Evolutionary conservation across 2,329 filamentous ascomycete species (phyloP).

Genomic region (Sporothrix protearum): DNA sequence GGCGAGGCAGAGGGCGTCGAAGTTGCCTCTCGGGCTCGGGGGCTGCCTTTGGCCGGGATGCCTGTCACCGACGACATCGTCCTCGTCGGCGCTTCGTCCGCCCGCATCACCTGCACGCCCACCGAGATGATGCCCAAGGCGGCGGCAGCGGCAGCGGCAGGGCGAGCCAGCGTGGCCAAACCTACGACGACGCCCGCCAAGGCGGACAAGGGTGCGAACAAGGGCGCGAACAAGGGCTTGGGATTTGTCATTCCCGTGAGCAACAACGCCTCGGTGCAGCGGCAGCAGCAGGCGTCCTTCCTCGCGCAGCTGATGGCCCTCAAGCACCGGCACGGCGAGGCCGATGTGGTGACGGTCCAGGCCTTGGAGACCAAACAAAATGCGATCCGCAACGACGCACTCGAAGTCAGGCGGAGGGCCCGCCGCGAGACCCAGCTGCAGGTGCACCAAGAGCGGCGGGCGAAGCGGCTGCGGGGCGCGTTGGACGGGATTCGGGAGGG

Average conservation of each 20-base stretch:
- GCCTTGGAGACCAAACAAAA: conserved; percentile 25
- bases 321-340: conserved; percentile 29
- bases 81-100: conserved; percentile 34
- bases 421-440: conserved; percentile 15
- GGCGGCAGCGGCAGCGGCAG: neutral
- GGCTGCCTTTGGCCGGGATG: neutral
- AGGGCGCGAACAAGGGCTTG: conserved; percentile 19
- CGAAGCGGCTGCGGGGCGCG: neutral
- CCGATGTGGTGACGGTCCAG: conserved; percentile 30
- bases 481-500: neutral
- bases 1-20: too few species aligned
- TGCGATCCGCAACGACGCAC: conserved; percentile 19
- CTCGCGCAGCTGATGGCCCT: conserved; percentile 30
- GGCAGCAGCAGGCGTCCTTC: conserved; percentile 29
- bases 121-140: conserved; percentile 23
- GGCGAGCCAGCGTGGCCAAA: too few species aligned
- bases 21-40: too few species aligned
- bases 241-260: conserved; percentile 29
- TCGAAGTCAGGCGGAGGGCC: conserved; percentile 19
- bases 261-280: conserved; percentile 23
- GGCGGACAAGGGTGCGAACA: neutral
- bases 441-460: conserved; percentile 10
- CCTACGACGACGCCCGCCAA: too few species aligned
- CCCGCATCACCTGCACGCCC: conserved; percentile 27
- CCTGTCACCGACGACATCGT: conserved; percentile 27